These are phyloP conservation scores for Arachnopeziza araneosa DNA, from an alignment of 2,329 filamentous ascomycete species.

Conservation along the genomic window DNA sequence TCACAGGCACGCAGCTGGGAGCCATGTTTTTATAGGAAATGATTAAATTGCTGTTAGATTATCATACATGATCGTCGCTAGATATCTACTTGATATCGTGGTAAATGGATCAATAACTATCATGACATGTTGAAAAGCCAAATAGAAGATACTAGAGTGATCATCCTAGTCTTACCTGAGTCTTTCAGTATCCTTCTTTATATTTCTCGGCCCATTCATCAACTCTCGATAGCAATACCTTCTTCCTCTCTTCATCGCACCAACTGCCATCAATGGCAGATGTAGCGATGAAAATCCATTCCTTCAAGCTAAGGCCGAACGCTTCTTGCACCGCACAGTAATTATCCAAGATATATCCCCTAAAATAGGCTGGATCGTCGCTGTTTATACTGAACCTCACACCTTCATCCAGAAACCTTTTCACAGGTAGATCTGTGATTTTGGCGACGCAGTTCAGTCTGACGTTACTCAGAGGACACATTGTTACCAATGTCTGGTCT, in stretches of 20 bases:
- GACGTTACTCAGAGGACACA: conserved; percentile 72
- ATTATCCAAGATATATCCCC: conserved; percentile 68
- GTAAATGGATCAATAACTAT: too few relatives aligned
- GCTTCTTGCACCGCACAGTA: conserved; percentile 71
- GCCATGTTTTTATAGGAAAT: too few relatives aligned
- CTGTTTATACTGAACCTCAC: conserved; percentile 43
- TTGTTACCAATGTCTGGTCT: conserved; percentile 56
- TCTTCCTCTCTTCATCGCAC: conserved; percentile 60
- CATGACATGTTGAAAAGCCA: too few relatives aligned
- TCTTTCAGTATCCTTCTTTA: conserved; percentile 4
- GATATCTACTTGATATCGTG: too few relatives aligned
- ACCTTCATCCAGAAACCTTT: conserved; percentile 37
- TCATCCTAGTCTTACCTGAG: not conserved
- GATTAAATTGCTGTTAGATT: too few relatives aligned
- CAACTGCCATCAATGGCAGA: conserved; percentile 64
- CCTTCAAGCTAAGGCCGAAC: conserved; percentile 54
- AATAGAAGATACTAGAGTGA: not conserved
- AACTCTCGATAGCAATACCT: conserved; percentile 46
- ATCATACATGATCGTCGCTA: too few relatives aligned
- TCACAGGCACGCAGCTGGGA: too few relatives aligned
- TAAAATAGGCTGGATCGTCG: conserved; percentile 54
- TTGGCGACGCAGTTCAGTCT: conserved; percentile 42
- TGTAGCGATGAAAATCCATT: conserved; percentile 61
- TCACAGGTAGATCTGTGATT: conserved; percentile 40
- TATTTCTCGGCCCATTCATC: conserved; percentile 31